These are phyloP conservation scores for Solanum virginianum DNA, from an alignment of 257 asterid species.

Conservation along the genomic window DNA sequence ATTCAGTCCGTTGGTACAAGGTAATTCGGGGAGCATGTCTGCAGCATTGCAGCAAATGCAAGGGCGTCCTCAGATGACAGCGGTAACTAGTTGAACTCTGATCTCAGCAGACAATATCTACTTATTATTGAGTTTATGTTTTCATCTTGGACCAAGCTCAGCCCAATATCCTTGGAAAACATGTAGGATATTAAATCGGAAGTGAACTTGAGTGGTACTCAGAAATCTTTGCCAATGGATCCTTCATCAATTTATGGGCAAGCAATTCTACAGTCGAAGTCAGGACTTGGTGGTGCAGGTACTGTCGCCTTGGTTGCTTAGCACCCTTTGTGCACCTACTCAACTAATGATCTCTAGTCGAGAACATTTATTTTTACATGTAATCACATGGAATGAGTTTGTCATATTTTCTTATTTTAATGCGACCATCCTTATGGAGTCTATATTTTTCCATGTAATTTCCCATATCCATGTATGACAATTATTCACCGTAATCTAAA, in stretches of 20 bases:
- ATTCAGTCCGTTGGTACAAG: conserved; percentile 87
- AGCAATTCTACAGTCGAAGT: conserved; percentile 86
- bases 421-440: not conserved
- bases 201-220: conserved; percentile 55
- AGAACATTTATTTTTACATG: not conserved
- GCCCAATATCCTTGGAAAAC: not conserved
- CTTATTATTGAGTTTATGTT: not conserved
- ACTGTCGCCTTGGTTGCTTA: conserved; percentile 1
- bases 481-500: not conserved
- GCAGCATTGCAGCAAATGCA: conserved; percentile 97
- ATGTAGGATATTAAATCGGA: conserved; percentile 73
- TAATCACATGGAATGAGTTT: not conserved
- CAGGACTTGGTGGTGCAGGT: conserved; percentile 96
- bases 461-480: not conserved
- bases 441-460: not conserved
- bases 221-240: conserved; percentile 77
- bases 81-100: conserved; percentile 29
- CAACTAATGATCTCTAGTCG: not conserved
- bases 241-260: conserved; percentile 91
- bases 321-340: not conserved
- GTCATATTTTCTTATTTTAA: not conserved
- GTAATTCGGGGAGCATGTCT: conserved; percentile 78
- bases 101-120: not conserved
- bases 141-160: conserved; percentile 8
- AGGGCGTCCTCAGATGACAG: conserved; percentile 75